phyloP scores from a whole-genome alignment of 495 filamentous ascomycete genomes.

The Usnea hakonensis region DNA sequence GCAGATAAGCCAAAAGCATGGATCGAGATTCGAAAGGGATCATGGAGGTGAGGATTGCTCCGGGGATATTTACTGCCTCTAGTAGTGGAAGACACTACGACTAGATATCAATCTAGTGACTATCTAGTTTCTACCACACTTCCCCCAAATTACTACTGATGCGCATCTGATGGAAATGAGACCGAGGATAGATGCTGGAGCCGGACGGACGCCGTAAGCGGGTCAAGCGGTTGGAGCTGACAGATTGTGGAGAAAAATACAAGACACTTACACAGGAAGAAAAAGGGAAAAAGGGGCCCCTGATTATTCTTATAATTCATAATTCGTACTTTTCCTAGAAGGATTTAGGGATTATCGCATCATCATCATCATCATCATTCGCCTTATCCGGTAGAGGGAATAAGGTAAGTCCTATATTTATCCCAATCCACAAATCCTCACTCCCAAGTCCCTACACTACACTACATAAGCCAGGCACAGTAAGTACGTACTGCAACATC shows the following conservation, averaged over 20 bases:
- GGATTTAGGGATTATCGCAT: slow-evolving; percentile 3
- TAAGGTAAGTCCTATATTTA: too few relatives aligned
- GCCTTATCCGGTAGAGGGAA: too few relatives aligned
- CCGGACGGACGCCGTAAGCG: background rate
- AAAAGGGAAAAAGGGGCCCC: background rate
- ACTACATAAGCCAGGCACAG: too few relatives aligned
- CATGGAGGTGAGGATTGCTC: background rate
- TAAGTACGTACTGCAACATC: background rate
- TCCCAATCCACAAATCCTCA: background rate
- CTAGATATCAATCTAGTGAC: background rate
- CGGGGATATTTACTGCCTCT: background rate
- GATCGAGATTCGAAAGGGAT: too few relatives aligned
- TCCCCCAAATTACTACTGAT: background rate
- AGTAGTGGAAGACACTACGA: background rate
- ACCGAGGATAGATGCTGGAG: background rate
- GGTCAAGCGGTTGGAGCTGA: slow-evolving; percentile 7
- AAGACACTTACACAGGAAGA: too few relatives aligned
- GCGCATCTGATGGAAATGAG: slow-evolving; percentile 11
- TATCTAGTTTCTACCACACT: background rate
- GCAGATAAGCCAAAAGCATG: slow-evolving; percentile 12
- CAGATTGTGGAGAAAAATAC: slow-evolving; percentile 8
- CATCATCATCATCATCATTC: slow-evolving; percentile 3
- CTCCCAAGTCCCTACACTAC: too few relatives aligned
- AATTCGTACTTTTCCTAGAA: background rate
- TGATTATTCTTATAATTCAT: background rate